Evolutionary conservation across 148 eudicot genomes (phyloP), one percentile per base, ranked within the genome.

Genomic region (Oxyria digyna): DNA sequence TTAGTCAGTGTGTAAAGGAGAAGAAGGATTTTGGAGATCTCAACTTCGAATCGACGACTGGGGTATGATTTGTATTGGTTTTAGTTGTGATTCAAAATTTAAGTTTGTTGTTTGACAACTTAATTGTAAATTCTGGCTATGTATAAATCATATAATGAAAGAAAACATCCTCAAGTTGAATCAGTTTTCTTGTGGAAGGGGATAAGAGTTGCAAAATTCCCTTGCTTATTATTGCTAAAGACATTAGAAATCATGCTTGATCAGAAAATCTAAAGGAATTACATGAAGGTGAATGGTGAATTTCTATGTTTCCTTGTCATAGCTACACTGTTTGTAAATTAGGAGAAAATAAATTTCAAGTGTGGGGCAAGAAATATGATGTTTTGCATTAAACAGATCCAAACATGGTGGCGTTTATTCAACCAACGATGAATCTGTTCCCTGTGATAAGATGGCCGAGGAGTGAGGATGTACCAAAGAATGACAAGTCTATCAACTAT

Each of bases 1-100:
- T 90, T 67, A 85, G 91, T 46, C 88, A 74, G 75, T 90, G 43
- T 23, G 70, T 90, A 42, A 90, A 81, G 74, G 93, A 84, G 45
- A 87, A 69, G 26, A 75, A 87, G 11, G 67, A 72, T 31, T 69
- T 85, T 0, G 79, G 76, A 57, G 84, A 85, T 67, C 74, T 79
- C 12, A 72, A 71, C 71, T 75, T 80, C n/a, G n/a, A n/a, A n/a
- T n/a, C n/a, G n/a, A n/a, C n/a, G n/a, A n/a, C n/a, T n/a, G n/a
- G n/a, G n/a, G n/a, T n/a, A n/a, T n/a, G n/a, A 46, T n/a, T 67
- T 80, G 38, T n/a, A 32, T 71, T 43, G 78, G 8, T 59, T 31
- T 20, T 14, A 38, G 4, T 14, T 59, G 27, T 15, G 20, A 13
- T 13, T 29, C 7, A 10, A 2, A 3, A 6, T 13, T 0, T 6